Evolutionary conservation across 2,329 filamentous ascomycete species (phyloP).

Genomic region (Paecilomyces sp.): DNA sequence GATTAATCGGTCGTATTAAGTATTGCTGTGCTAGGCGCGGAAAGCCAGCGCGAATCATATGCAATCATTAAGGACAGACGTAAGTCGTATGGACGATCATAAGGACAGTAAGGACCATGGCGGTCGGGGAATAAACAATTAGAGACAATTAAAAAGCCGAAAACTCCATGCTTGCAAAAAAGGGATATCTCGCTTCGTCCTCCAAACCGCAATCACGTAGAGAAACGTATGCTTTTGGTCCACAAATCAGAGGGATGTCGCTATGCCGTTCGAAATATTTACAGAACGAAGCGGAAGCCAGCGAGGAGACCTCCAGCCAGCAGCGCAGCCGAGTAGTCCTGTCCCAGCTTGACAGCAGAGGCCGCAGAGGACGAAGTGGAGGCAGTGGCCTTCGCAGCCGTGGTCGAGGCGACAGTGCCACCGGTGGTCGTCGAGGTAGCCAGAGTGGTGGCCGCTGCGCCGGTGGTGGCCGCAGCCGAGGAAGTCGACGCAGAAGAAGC

Average conservation of each 20-base stretch:
- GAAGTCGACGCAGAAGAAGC: conserved; percentile 4
- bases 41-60: conserved; percentile 1
- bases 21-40: background rate
- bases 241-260: background rate
- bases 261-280: conserved; percentile 16
- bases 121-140: conserved; percentile 2
- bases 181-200: background rate
- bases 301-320: conserved; percentile 49
- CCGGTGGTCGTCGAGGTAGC: conserved; percentile 19
- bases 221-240: background rate
- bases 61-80: conserved; percentile 7
- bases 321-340: conserved; percentile 46
- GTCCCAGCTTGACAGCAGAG: conserved; percentile 34
- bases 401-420: conserved; percentile 15
- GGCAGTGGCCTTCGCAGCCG: conserved; percentile 26
- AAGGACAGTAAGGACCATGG: conserved; percentile 2
- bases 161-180: background rate
- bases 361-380: conserved; percentile 36
- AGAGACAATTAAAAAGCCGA: background rate
- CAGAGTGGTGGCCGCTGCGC: conserved; percentile 13
- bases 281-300: conserved; percentile 53
- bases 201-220: background rate
- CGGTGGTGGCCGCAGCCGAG: conserved; percentile 20
- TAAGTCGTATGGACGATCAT: conserved; percentile 6
- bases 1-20: background rate